Percentiles rank a stretch among this genome's conserved stretches.
phyloP scores from a whole-genome alignment of 208 protist genomes.

The Leishmania braziliensis region DNA sequence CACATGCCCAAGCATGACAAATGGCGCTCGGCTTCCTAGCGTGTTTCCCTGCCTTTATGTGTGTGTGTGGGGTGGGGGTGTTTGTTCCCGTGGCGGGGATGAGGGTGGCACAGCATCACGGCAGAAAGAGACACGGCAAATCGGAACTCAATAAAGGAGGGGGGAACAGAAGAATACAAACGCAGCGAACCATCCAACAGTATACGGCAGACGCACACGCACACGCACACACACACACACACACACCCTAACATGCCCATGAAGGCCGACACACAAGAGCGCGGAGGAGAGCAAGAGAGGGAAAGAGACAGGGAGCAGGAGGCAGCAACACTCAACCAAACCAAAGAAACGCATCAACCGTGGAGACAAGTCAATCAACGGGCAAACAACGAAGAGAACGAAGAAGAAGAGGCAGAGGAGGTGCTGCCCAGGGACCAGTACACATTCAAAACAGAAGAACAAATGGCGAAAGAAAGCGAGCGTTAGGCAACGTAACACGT shows the following conservation, averaged over 20 bases:
- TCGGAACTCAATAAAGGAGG: background rate
- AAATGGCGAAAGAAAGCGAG: background rate
- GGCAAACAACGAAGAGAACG: background rate
- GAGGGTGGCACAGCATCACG: background rate
- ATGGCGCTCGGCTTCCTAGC: background rate
- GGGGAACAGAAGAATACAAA: background rate
- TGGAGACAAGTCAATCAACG: constrained; percentile 1
- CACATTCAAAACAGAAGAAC: background rate
- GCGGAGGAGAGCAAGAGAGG: background rate
- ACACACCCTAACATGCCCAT: too few species aligned
- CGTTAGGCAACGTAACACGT: background rate
- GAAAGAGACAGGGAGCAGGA: background rate
- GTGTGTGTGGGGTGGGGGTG: background rate
- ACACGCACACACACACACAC: background rate
- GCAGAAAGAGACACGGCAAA: background rate
- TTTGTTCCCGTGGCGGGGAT: background rate
- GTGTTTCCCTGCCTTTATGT: too few species aligned
- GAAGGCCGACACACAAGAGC: background rate
- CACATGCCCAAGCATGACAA: background rate
- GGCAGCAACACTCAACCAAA: background rate
- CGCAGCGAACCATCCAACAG: background rate
- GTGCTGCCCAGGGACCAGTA: too few species aligned
- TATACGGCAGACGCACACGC: background rate
- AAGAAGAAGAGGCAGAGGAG: background rate
- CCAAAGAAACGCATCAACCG: constrained; percentile 10